These are phyloP conservation scores for Citrus trifoliata DNA, from an alignment of 345 rosid genomes.

Conservation along the genomic window DNA sequence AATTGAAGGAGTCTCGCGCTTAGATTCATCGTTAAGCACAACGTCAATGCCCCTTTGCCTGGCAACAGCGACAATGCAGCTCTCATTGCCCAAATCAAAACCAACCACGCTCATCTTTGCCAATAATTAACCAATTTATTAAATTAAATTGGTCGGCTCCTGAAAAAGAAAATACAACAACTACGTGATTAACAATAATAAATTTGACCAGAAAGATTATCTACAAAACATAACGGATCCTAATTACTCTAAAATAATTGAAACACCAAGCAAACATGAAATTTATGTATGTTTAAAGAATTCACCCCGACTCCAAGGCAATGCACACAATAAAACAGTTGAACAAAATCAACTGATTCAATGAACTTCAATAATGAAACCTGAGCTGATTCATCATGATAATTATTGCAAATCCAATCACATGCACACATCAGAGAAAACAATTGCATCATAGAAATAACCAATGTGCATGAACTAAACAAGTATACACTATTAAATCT, in stretches of 20 bases:
- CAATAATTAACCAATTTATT: not conserved
- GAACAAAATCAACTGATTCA: not conserved
- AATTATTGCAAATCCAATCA: not conserved
- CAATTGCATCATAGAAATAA: not conserved
- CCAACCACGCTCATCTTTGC: constrained; percentile 92
- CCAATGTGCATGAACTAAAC: not conserved
- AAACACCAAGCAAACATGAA: not conserved
- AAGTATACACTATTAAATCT: not conserved
- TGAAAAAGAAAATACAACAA: not conserved
- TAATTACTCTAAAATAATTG: not conserved
- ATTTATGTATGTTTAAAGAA: too few species aligned
- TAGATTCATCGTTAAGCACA: constrained; percentile 96
- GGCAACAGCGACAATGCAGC: constrained; percentile 93
- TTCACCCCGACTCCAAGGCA: not conserved
- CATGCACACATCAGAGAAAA: not conserved
- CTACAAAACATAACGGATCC: not conserved
- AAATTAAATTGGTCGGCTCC: constrained; percentile 4
- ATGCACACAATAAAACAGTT: not conserved
- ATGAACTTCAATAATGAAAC: not conserved
- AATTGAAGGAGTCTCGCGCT: constrained; percentile 94
- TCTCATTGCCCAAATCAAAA: constrained; percentile 97
- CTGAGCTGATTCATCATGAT: not conserved
- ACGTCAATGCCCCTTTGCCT: constrained; percentile 99
- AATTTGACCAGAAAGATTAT: not conserved
- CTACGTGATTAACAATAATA: not conserved